Conservation (phyloP, 1,139 yeast genomes). For the Hanseniaspora sp. region DNA sequence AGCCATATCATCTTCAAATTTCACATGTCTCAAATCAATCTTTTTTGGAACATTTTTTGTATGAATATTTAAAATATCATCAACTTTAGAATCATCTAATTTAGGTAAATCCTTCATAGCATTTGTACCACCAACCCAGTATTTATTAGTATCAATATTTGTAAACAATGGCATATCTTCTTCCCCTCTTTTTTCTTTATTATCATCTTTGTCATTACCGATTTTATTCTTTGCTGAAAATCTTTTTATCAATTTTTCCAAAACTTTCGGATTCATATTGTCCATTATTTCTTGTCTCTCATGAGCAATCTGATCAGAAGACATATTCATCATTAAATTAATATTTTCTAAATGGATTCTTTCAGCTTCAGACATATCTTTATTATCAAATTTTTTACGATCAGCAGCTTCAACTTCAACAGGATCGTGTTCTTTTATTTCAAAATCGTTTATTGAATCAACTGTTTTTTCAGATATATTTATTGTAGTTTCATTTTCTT, state of each 20-base stretch:
- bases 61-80: constrained; percentile 29
- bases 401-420: background rate
- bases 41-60: constrained; percentile 7
- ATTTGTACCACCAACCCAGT: constrained; percentile 58
- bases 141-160: constrained; percentile 55
- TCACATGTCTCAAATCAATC: constrained; percentile 14
- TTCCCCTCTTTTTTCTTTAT: constrained; percentile 19
- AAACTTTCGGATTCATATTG: constrained; percentile 56
- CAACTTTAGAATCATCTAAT: constrained; percentile 28
- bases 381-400: constrained; percentile 18
- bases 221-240: constrained; percentile 33
- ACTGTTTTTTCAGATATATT: constrained; percentile 16
- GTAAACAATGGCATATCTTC: constrained; percentile 29
- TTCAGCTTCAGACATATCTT: constrained; percentile 45
- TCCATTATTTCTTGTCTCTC: constrained; percentile 60
- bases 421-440: constrained; percentile 7
- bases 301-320: constrained; percentile 49
- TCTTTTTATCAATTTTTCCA: constrained; percentile 43
- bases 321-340: constrained; percentile 50
- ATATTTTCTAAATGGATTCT: constrained; percentile 69
- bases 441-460: background rate
- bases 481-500: constrained; percentile 15
- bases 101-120: constrained; percentile 32
- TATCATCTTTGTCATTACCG: constrained; percentile 19
- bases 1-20: constrained; percentile 10